Evolutionary conservation across 2,329 filamentous ascomycete genomes (phyloP).

Genomic region (Aspergillus sp.): DNA sequence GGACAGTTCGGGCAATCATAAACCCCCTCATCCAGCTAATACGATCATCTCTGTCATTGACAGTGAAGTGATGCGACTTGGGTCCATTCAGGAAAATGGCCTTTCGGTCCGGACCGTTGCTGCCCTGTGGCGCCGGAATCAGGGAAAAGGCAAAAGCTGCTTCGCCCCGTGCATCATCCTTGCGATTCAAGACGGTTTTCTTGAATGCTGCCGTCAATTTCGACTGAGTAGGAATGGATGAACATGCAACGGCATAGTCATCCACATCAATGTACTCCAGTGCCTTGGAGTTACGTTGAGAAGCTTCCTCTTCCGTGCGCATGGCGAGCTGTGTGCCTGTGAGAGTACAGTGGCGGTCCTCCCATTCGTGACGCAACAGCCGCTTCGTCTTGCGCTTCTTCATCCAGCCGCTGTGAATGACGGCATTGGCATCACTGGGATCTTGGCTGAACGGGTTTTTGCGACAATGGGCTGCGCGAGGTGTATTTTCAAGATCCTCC

Average conservation of each 20-base stretch:
- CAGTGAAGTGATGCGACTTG: constrained; percentile 91
- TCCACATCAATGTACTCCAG: constrained; percentile 75
- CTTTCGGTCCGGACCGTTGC: constrained; percentile 28
- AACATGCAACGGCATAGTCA: constrained; percentile 49
- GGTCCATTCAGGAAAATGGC: constrained; percentile 43
- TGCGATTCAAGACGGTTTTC: constrained; percentile 39
- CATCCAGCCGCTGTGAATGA: constrained; percentile 69
- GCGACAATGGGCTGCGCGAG: constrained; percentile 6
- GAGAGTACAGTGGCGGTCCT: constrained; percentile 80
- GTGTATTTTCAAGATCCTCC: constrained; percentile 18
- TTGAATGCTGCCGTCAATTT: constrained; percentile 85
- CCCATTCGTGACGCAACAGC: constrained; percentile 86
- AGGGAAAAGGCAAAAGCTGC: constrained; percentile 36
- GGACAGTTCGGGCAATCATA: constrained; percentile 39
- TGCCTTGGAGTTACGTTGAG: constrained; percentile 14
- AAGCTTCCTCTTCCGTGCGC: constrained; percentile 17
- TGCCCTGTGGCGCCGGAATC: constrained; percentile 35
- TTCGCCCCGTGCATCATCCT: constrained; percentile 18
- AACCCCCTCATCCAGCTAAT: constrained; percentile 70
- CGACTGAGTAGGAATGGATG: constrained; percentile 61
- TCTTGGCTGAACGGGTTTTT: constrained; percentile 8
- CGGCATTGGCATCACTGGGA: constrained; percentile 33
- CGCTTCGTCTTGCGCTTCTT: constrained; percentile 47
- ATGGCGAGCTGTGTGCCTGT: constrained; percentile 56
- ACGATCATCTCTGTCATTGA: constrained; percentile 74